These are phyloP conservation scores for Gautieria morchelliformis DNA, from an alignment of 768 basidiomycete genomes.

Conservation along the genomic window DNA sequence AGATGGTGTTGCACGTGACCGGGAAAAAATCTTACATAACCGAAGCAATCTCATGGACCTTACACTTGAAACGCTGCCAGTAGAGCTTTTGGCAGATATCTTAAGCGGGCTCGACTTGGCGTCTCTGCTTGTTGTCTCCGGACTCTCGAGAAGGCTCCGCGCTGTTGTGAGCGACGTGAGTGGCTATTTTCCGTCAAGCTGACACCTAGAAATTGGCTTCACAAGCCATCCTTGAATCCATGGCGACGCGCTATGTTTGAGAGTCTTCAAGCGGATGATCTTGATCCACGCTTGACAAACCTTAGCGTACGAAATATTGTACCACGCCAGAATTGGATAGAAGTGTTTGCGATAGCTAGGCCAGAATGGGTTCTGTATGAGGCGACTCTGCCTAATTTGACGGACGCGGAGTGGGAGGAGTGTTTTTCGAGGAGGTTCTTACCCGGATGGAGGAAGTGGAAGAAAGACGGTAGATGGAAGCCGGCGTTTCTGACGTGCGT, in stretches of 20 bases:
- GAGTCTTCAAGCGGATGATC: slow-evolving; percentile 36
- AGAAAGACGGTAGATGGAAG: slow-evolving; percentile 54
- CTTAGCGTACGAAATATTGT: slow-evolving; percentile 55
- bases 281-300: slow-evolving; percentile 44
- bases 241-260: slow-evolving; percentile 67
- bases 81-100: slow-evolving; percentile 67
- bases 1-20: neutral
- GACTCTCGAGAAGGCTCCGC: slow-evolving; percentile 50
- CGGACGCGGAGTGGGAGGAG: slow-evolving; percentile 62
- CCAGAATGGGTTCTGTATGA: slow-evolving; percentile 59
- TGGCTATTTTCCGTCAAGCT: neutral
- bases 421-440: slow-evolving; percentile 62
- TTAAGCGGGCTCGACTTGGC: slow-evolving; percentile 58
- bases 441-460: slow-evolving; percentile 69
- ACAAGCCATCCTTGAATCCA: slow-evolving; percentile 55
- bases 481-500: slow-evolving; percentile 57
- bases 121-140: slow-evolving; percentile 47
- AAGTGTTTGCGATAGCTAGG: slow-evolving; percentile 54
- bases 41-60: neutral
- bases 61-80: slow-evolving; percentile 38
- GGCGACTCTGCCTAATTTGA: slow-evolving; percentile 59
- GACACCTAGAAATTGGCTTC: neutral
- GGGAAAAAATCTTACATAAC: neutral
- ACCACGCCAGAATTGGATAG: slow-evolving; percentile 73
- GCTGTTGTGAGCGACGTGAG: slow-evolving; percentile 31